phyloP scores from a whole-genome alignment of 2,329 filamentous ascomycete genomes.

The Neonectria neomacrospora region DNA sequence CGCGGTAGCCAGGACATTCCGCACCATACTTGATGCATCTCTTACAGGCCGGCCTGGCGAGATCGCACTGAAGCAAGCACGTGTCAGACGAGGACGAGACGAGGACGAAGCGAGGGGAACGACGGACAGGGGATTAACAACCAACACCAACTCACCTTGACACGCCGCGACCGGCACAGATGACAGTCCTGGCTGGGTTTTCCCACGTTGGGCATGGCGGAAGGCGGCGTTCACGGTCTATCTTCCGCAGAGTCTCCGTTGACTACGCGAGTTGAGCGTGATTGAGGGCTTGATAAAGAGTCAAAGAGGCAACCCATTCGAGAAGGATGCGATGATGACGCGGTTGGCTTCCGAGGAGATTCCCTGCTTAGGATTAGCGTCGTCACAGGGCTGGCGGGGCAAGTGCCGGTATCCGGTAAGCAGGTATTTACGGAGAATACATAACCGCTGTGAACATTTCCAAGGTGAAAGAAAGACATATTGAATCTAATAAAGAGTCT shows the following conservation, averaged over 20 bases:
- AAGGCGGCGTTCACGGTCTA: neutral
- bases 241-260: neutral
- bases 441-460: neutral
- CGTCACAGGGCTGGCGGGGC: conserved; percentile 29
- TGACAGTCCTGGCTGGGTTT: conserved; percentile 55
- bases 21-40: conserved; percentile 55
- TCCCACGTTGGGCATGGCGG: conserved; percentile 54
- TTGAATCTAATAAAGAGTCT: neutral
- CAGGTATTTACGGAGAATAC: neutral
- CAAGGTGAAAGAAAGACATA: neutral
- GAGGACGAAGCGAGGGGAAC: neutral
- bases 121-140: conserved; percentile 17
- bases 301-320: conserved; percentile 45
- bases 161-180: conserved; percentile 53
- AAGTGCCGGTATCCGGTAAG: conserved; percentile 19
- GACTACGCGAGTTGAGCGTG: conserved; percentile 7
- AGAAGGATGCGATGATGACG: conserved; percentile 29
- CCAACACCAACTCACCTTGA: conserved; percentile 50
- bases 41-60: conserved; percentile 52
- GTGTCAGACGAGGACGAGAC: conserved; percentile 22
- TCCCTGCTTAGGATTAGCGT: conserved; percentile 34
- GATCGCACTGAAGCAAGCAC: conserved; percentile 50
- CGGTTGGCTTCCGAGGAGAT: conserved; percentile 16
- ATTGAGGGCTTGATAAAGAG: conserved; percentile 23
- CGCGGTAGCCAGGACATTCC: conserved; percentile 54